Base-by-base conservation (phyloP, 805 yeast species). In the Yamadazyma endophytica region DNA sequence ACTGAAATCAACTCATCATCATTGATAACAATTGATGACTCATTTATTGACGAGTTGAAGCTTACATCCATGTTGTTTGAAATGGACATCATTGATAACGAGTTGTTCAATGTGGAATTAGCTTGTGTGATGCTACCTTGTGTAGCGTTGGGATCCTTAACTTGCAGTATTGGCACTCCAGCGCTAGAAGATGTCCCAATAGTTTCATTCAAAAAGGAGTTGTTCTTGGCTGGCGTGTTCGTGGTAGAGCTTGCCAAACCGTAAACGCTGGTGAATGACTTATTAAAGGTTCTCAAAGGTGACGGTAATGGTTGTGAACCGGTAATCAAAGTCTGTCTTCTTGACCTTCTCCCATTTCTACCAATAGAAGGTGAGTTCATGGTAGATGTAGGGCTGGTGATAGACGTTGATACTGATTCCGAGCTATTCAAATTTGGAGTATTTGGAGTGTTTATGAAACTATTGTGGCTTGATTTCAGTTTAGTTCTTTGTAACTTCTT, bases 241-340 rank as follows among this genome's bases (percentile, higher is more conserved):
- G 60, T 53, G 11, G 65, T 59, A n/a, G 69, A 55, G 22, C 42
- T 48, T 7, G 70, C 56, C 33, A 58, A 46, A 13, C 58, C 64
- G 31, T 52, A 58, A n/a, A 54, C 56, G 34, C 50, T 61, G 17
- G 61, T 53, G 39, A 61, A 62, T 13, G 67, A 53, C 39, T 61
- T 63, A 42, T 61, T 64, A 39, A 64, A 64, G 1, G 90, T 73
- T 32, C 89, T 66, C 29, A 87, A 64, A 1, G 96, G 96, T 1
- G 95, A 82, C 4, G 96, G 96, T 35, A 88, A 63, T 2, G 97
- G 97, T 55, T 88, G 95, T 0, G 96, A 86, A 1, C 95, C 96
- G 0, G 94, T 84, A 29, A 88, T 81, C 15, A 88, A 59, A 0
- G 94, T 79, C 41, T 78, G 80, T 48, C 95, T 70, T 49, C 95